Percentiles rank a stretch among this genome's conserved stretches.
These are phyloP conservation scores for Cryptosporidium ryanae DNA, from an alignment of 169 alveolate genomes.

Conservation along the genomic window DNA sequence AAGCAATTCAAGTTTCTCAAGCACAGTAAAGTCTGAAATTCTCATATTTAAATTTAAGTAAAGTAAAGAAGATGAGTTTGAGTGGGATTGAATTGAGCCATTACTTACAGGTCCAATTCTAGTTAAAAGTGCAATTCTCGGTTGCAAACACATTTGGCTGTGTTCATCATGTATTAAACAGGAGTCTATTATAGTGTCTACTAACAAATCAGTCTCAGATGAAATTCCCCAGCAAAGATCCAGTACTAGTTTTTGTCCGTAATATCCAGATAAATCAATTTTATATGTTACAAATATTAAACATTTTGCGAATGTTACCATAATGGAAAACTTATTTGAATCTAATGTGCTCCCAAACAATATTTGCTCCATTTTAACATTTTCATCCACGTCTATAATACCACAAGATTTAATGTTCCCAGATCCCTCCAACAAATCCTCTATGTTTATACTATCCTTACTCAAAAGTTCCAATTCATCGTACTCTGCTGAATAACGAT, in stretches of 20 bases:
- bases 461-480: conserved; percentile 34
- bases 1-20: conserved; percentile 57
- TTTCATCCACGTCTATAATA: conserved; percentile 13
- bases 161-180: conserved; percentile 41
- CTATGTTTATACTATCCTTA: conserved; percentile 34
- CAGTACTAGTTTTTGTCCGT: conserved; percentile 5
- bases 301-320: conserved; percentile 62
- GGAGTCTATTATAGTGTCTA: conserved; percentile 57
- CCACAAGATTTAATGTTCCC: background rate
- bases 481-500: conserved; percentile 27
- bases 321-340: background rate
- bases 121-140: conserved; percentile 36
- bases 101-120: conserved; percentile 66
- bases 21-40: conserved; percentile 20
- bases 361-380: conserved; percentile 36
- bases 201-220: conserved; percentile 16
- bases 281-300: conserved; percentile 22
- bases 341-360: background rate
- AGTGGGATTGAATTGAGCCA: conserved; percentile 67
- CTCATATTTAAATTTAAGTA: conserved; percentile 47
- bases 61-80: conserved; percentile 37
- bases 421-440: background rate
- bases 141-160: conserved; percentile 22
- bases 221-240: conserved; percentile 53
- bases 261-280: background rate